Evolutionary conservation across 164 flowering plant genomes (phyloP).

Genomic region (Litsea cubeba): DNA sequence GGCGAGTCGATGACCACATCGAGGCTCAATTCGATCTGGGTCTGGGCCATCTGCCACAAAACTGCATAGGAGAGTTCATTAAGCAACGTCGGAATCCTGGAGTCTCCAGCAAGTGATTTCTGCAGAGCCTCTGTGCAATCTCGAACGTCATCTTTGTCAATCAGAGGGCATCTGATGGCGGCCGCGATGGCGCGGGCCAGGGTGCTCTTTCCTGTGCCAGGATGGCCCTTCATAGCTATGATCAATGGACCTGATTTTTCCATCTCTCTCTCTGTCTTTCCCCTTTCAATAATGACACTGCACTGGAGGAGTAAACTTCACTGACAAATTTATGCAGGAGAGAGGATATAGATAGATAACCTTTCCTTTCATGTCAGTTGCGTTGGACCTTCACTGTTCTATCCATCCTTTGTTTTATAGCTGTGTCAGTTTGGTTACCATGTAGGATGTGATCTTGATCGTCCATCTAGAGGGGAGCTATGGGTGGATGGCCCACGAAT

Average conservation of each 20-base stretch:
- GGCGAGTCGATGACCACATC: conserved; percentile 68
- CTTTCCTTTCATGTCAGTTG: neutral
- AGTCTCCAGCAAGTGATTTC: neutral
- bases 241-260: conserved; percentile 22
- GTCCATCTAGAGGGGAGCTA: no score
- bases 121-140: conserved; percentile 43
- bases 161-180: conserved; percentile 48
- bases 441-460: no score
- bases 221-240: conserved; percentile 85
- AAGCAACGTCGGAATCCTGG: conserved; percentile 21
- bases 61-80: conserved; percentile 65
- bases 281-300: neutral
- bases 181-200: conserved; percentile 48
- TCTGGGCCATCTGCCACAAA: conserved; percentile 46
- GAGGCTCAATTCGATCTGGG: conserved; percentile 64
- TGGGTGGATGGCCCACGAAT: no score
- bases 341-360: neutral
- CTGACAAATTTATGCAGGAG: neutral
- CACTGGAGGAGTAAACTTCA: neutral
- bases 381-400: neutral
- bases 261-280: neutral
- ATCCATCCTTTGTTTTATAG: no score
- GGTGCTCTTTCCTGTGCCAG: conserved; percentile 72
- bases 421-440: no score
- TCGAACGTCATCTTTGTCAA: conserved; percentile 75